Conservation (phyloP, 768 basidiomycete genomes). For the Boletus rex-veris region DNA sequence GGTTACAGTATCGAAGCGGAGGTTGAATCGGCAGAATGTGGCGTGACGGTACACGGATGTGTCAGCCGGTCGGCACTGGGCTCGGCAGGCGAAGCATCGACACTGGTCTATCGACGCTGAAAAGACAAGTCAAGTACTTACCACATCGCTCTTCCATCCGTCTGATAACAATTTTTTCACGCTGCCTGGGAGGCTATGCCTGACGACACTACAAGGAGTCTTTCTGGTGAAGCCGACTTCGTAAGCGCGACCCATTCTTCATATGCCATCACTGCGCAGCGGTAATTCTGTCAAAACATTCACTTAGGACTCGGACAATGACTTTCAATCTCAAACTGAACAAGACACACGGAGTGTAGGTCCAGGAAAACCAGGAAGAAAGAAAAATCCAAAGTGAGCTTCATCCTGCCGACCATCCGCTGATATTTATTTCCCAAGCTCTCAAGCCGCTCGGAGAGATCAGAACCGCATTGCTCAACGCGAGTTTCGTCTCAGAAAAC, state of each 20-base stretch:
- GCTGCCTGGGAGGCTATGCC: conserved; percentile 39
- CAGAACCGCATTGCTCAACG: conserved; percentile 92
- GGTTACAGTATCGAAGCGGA: neutral
- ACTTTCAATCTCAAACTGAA: conserved; percentile 49
- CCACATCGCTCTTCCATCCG: no score
- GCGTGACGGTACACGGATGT: conserved; percentile 10
- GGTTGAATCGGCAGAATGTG: conserved; percentile 1
- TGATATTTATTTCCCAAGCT: conserved; percentile 45
- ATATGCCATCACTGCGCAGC: conserved; percentile 8
- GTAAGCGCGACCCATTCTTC: conserved; percentile 17
- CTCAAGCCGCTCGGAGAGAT: conserved; percentile 83
- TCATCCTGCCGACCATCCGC: conserved; percentile 3
- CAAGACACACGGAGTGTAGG: conserved; percentile 20
- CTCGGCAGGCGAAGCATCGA: conserved; percentile 1
- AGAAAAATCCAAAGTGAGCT: conserved; percentile 86
- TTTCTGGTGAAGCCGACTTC: conserved; percentile 60
- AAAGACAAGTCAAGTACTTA: no score
- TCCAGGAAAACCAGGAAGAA: conserved; percentile 55
- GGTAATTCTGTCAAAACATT: conserved; percentile 8
- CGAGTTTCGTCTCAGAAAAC: conserved; percentile 89
- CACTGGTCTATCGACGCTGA: no score
- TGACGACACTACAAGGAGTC: conserved; percentile 52
- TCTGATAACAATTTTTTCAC: conserved; percentile 9
- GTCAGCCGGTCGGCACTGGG: conserved; percentile 21
- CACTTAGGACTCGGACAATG: conserved; percentile 65